Conservation (phyloP, 495 filamentous ascomycete genomes). For the Jackrogersella minutella region DNA sequence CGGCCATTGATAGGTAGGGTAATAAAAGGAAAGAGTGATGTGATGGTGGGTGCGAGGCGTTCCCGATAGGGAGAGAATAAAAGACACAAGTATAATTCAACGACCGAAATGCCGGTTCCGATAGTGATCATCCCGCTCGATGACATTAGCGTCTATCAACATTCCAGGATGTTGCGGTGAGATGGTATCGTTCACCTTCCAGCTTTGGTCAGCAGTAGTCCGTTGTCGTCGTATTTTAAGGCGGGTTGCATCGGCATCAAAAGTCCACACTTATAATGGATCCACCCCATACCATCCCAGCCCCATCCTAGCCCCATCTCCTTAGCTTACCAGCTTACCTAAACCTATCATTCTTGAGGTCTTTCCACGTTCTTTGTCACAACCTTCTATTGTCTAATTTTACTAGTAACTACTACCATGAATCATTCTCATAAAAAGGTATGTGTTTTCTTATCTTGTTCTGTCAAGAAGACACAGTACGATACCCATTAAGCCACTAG, state of each 20-base stretch:
- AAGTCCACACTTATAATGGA: background rate
- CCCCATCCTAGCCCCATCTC: constrained; percentile 5
- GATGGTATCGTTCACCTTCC: constrained; percentile 6
- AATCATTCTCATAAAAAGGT: constrained; percentile 9
- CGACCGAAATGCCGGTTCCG: constrained; percentile 22
- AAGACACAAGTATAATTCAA: constrained; percentile 35
- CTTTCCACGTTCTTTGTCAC: too few relatives aligned
- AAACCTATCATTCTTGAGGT: constrained; percentile 15
- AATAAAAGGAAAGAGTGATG: constrained; percentile 28
- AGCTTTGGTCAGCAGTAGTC: constrained; percentile 22
- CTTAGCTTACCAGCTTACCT: background rate
- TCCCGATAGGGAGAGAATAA: constrained; percentile 27
- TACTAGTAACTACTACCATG: too few relatives aligned
- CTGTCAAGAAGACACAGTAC: background rate
- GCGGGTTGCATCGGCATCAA: constrained; percentile 38
- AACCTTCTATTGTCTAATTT: too few relatives aligned
- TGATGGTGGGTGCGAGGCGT: constrained; percentile 27
- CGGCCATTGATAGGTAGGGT: constrained; percentile 61
- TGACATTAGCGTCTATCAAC: constrained; percentile 6
- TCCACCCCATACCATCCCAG: background rate
- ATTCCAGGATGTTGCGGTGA: constrained; percentile 18
- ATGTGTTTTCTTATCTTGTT: background rate
- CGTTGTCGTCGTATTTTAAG: constrained; percentile 5
- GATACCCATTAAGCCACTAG: background rate
- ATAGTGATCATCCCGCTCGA: constrained; percentile 8